Conservation (phyloP, 176 grass and related monocot genomes). For the Juncus inflexus region DNA sequence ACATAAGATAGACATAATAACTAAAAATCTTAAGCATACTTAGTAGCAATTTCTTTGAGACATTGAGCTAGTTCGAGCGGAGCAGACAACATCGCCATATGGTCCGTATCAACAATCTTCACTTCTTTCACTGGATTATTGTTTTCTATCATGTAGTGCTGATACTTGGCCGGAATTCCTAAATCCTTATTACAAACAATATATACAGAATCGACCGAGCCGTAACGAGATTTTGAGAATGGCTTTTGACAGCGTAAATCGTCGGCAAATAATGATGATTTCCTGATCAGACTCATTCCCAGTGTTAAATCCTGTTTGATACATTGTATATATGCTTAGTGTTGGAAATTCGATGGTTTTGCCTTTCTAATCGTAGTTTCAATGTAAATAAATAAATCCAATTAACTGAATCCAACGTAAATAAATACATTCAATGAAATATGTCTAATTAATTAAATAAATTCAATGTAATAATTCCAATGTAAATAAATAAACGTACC, state of each 20-base stretch:
- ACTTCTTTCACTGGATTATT: constrained; percentile 42
- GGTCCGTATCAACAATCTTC: constrained; percentile 47
- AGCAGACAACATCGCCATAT: constrained; percentile 51
- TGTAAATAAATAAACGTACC: constrained; percentile 33
- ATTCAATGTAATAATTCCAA: neutral
- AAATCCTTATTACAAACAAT: constrained; percentile 44
- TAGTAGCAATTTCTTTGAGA: constrained; percentile 32
- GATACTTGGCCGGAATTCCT: constrained; percentile 30
- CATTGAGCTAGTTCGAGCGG: constrained; percentile 32
- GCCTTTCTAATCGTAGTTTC: too few relatives aligned
- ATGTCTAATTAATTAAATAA: neutral
- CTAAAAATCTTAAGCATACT: constrained; percentile 15
- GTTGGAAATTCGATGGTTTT: too few relatives aligned
- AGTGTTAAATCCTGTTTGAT: constrained; percentile 53
- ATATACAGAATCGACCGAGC: constrained; percentile 53
- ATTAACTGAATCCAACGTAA: neutral
- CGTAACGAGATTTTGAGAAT: constrained; percentile 34
- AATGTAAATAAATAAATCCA: neutral
- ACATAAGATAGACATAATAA: neutral
- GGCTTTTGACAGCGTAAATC: constrained; percentile 34
- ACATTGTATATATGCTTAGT: neutral
- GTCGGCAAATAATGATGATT: constrained; percentile 48
- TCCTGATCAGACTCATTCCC: constrained; percentile 35
- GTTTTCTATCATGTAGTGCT: constrained; percentile 54
- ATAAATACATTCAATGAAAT: neutral